A percentile compares a stretch with the other conserved stretches of the same genome.
Evolutionary conservation across 108 stramenopile genomes (phyloP).

Genomic region (Cylindrotheca fusiformis): DNA sequence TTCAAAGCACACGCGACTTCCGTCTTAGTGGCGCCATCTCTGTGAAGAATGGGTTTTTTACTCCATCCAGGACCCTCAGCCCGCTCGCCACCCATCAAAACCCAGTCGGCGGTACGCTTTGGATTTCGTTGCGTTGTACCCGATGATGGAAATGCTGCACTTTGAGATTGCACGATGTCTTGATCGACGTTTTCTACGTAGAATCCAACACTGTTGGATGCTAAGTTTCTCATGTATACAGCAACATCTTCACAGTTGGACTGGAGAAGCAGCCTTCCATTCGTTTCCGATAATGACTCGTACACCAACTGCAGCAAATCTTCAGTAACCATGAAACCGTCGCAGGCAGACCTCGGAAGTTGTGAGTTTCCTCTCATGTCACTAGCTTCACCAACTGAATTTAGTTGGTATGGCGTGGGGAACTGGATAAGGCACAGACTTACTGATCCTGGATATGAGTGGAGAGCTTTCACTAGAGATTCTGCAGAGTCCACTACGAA

Average conservation of each 20-base stretch:
- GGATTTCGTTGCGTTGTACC: conserved; percentile 11
- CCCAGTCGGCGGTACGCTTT: conserved; percentile 56
- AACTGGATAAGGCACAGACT: conserved; percentile 58
- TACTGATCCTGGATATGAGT: conserved; percentile 60
- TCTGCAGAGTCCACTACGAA: conserved; percentile 69
- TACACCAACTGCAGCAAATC: conserved; percentile 34
- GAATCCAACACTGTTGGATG: conserved; percentile 39
- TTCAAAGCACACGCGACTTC: conserved; percentile 67
- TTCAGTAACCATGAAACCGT: conserved; percentile 73
- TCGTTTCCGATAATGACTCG: background rate
- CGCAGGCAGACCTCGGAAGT: conserved; percentile 49
- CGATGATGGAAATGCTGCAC: background rate
- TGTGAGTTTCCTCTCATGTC: conserved; percentile 77
- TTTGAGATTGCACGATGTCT: conserved; percentile 9
- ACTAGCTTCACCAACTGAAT: conserved; percentile 2
- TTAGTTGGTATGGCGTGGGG: conserved; percentile 45
- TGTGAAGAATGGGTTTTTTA: conserved; percentile 47
- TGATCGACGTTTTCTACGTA: conserved; percentile 11
- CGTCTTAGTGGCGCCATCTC: conserved; percentile 61
- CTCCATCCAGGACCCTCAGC: conserved; percentile 62
- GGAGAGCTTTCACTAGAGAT: conserved; percentile 27
- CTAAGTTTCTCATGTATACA: conserved; percentile 54
- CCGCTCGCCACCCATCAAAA: conserved; percentile 54
- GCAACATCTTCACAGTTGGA: conserved; percentile 85
- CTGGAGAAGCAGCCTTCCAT: conserved; percentile 58